Base-by-base conservation (phyloP, 345 rosid genomes). In the Acer saccharum region DNA sequence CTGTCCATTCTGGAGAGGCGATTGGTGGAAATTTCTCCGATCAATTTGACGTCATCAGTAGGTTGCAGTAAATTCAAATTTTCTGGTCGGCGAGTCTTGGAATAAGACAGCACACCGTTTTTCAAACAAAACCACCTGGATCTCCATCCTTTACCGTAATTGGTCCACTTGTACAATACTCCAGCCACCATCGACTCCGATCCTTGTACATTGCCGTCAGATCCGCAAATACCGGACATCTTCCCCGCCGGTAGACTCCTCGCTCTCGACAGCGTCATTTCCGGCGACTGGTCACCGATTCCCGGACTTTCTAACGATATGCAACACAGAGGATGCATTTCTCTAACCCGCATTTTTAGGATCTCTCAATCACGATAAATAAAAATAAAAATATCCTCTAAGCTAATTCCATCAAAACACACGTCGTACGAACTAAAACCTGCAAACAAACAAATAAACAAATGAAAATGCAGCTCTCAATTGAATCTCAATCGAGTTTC, bases 81-180 rank as follows among this genome's bases (percentile, higher is more conserved):
- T 81, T 90, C 98, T 74, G 91, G 82, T 55, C 93, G 83, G 39
- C 90, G 92, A 84, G 88, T 86, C 90, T 92, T 94, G 29, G 94
- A 94, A 80, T 96, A 96, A 50, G 95, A 94, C 1, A 96, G 87
- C 68, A 88, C 86, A 29, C 97, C 98, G 67, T 92, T 89, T 58
- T 89, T 89, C 72, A 96, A 90, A 54, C 88, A 79, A 84, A 96
- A 94, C 97, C 97, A 96, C 75, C 99, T 86, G 81, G 97, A 94
- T 89, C 98, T 94, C 98, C 99, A 96, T 43, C 99, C 98, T 76
- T 92, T 96, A 10, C 99, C 93, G 83, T 89, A 96, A 86, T 96
- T 96, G 0, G 99, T 96, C 99, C 99, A 96, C 90, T 96, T 96
- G 69, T 90, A 86, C 43, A 96, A 86, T 27, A 92, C 85, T 75